phyloP scores from a whole-genome alignment of 2,329 filamentous ascomycete species.

The Intubia oerlemansii region DNA sequence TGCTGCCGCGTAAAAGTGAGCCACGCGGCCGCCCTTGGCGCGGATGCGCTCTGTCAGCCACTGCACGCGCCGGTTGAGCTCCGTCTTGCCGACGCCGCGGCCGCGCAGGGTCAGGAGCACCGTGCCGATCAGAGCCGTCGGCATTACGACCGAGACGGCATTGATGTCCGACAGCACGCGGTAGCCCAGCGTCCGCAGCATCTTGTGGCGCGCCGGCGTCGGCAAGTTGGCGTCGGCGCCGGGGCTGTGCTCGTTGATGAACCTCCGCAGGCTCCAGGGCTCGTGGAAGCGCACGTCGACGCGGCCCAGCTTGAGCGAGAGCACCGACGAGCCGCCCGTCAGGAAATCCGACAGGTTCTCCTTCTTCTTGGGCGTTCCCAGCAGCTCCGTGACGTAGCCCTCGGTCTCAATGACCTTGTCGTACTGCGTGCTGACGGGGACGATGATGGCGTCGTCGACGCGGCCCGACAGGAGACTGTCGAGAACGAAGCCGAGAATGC shows the following conservation, averaged over 20 bases:
- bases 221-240: constrained; percentile 24
- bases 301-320: constrained; percentile 72
- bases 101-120: constrained; percentile 80
- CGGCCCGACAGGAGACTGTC: constrained; percentile 77
- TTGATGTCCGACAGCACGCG: constrained; percentile 90
- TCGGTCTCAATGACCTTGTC: constrained; percentile 98
- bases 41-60: constrained; percentile 72
- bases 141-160: constrained; percentile 91
- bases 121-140: constrained; percentile 85
- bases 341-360: constrained; percentile 83
- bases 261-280: constrained; percentile 75
- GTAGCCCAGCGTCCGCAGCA: constrained; percentile 77
- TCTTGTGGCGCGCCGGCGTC: constrained; percentile 38
- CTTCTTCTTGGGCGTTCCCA: constrained; percentile 87
- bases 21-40: constrained; percentile 75
- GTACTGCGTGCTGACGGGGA: constrained; percentile 91
- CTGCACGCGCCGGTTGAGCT: constrained; percentile 68
- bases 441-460: constrained; percentile 79
- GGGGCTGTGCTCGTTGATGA: constrained; percentile 48
- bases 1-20: constrained; percentile 69
- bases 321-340: constrained; percentile 61
- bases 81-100: constrained; percentile 70
- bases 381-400: constrained; percentile 82
- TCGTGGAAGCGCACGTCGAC: constrained; percentile 94
- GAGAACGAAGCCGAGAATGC: constrained; percentile 76